Percentiles rank a stretch among this genome's conserved stretches.
phyloP scores from a whole-genome alignment of 2,329 filamentous ascomycete genomes.

The Hypoxylon sp. region DNA sequence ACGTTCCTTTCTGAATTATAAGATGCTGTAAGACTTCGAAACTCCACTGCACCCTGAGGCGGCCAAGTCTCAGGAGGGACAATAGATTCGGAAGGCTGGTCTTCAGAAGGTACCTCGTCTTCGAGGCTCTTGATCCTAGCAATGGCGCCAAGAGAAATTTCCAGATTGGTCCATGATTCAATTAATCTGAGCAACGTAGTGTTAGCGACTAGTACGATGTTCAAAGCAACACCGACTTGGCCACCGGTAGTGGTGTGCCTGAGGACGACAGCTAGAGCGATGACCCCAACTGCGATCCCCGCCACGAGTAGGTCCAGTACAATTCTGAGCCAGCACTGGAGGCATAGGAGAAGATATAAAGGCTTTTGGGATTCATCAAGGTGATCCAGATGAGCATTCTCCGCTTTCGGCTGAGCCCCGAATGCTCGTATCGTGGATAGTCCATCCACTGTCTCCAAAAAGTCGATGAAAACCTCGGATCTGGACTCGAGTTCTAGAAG shows the following conservation, averaged over 20 bases:
- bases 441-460: conserved; percentile 60
- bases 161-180: conserved; percentile 54
- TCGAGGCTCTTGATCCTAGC: conserved; percentile 54
- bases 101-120: conserved; percentile 45
- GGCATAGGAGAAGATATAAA: conserved; percentile 64
- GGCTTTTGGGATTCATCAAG: conserved; percentile 64
- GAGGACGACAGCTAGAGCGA: conserved; percentile 50
- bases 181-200: conserved; percentile 56
- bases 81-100: conserved; percentile 1
- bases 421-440: conserved; percentile 65
- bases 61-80: conserved; percentile 51
- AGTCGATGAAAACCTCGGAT: conserved; percentile 59
- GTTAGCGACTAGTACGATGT: conserved; percentile 56
- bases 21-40: conserved; percentile 51
- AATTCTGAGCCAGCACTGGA: conserved; percentile 68
- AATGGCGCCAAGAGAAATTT: conserved; percentile 57
- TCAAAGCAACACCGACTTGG: conserved; percentile 56
- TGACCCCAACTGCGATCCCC: conserved; percentile 58
- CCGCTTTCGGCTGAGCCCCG: conserved; percentile 57
- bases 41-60: conserved; percentile 46
- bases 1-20: conserved; percentile 50
- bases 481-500: conserved; percentile 69
- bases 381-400: conserved; percentile 43
- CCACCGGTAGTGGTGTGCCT: conserved; percentile 48
- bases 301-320: conserved; percentile 66